Evolutionary conservation across 2,329 filamentous ascomycete genomes (phyloP), one percentile per base, ranked within the genome.

Genomic region (Trichoderma atrobrunneum): DNA sequence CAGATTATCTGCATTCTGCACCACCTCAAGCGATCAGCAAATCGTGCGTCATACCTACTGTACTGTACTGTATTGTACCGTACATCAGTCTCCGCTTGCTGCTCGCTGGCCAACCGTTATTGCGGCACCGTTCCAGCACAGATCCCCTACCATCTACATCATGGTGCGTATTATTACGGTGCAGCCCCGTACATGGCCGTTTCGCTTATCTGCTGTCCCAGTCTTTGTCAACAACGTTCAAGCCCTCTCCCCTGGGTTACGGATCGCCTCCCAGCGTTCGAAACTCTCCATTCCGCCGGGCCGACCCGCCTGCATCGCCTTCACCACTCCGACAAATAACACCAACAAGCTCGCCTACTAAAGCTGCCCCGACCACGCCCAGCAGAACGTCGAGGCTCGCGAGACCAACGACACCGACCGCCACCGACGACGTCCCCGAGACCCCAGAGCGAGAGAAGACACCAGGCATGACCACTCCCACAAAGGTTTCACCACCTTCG

Each of bases 191-290:
- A 51, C 67, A 51, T 59, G n/a, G 66, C 56, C 56, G 67, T 62
- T 51, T 70, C 56, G 67, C 56, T 62, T 54, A 70, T 70, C 67
- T 72, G 73, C 72, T 71, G 74, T 81, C 79, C 79, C 78, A 87
- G 89, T 86, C 85, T 80, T 87, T 85, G 80, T 85, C 83, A 72
- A 79, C 85, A 64, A 84, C 88, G 72, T 93, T 91, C 81, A 93
- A 92, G 80, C 90, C 91, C 16, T 93, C 91, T 28, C 90, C 90
- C 70, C 83, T 93, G 73, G 91, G 91, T 73, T 93, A 92, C 82
- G 90, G 90, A 75, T 91, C 92, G 61, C 87, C 89, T 76, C 80
- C 81, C 24, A 78, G 79, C 26, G 72, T 62, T 21, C 89, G 92
- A 79, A 87, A 84, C 78, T 91, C 89, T 65, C 89, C 89, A 14